Percentiles rank a stretch among this genome's conserved stretches.
Conservation (phyloP, 345 rosid genomes). For the Punica granatum region DNA sequence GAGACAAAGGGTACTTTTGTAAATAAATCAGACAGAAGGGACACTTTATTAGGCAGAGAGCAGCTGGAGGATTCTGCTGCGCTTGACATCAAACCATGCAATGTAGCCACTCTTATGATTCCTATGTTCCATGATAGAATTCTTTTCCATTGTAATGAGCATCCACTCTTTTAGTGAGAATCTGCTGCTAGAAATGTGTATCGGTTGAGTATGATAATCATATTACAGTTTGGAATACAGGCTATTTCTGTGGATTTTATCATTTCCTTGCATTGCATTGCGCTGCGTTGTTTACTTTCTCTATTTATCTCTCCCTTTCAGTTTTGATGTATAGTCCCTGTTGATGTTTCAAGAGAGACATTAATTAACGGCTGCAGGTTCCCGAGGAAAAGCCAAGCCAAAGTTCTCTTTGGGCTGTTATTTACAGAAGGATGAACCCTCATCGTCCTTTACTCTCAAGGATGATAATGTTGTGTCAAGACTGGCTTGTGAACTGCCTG, state of each 20-base stretch:
- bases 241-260: not conserved
- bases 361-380: constrained; percentile 23
- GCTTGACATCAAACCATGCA: not conserved
- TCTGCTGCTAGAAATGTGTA: not conserved
- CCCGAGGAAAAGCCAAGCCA: constrained; percentile 39
- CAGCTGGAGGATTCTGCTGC: no score
- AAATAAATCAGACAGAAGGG: no score
- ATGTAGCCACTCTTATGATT: not conserved
- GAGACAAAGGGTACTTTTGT: no score
- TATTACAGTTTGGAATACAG: not conserved
- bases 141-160: not conserved
- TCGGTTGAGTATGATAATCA: not conserved
- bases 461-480: constrained; percentile 11
- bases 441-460: constrained; percentile 8
- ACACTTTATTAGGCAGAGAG: no score
- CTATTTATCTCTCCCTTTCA: not conserved
- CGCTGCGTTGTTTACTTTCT: no score
- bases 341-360: not conserved
- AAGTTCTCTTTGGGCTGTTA: constrained; percentile 46
- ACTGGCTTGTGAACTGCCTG: constrained; percentile 27
- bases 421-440: constrained; percentile 20
- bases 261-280: not conserved
- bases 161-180: not conserved
- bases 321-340: not conserved
- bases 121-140: not conserved